Conservation (phyloP, 2,329 filamentous ascomycete genomes). For the Hymenoscyphus occultus region DNA sequence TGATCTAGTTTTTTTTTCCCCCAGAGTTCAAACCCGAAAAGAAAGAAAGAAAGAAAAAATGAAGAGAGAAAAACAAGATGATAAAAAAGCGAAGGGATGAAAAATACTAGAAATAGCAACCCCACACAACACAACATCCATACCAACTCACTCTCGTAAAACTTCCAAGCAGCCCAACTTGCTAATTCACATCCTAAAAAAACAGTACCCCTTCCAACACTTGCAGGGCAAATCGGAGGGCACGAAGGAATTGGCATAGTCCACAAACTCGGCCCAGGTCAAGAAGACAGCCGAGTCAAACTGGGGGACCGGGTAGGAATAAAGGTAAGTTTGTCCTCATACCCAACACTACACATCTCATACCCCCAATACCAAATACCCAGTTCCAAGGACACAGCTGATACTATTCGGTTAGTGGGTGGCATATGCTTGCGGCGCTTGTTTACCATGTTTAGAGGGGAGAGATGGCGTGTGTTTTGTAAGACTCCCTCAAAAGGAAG, state of each 20-base stretch:
- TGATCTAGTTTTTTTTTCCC: too few species aligned
- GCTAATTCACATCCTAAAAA: slow-evolving; percentile 41
- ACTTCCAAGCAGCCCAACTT: background rate
- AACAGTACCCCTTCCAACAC: slow-evolving; percentile 56
- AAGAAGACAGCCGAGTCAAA: slow-evolving; percentile 54
- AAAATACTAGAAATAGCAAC: too few species aligned
- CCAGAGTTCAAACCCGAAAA: too few species aligned
- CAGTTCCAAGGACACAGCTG: slow-evolving; percentile 6
- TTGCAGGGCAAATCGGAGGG: slow-evolving; percentile 61
- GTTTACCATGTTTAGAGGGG: slow-evolving; percentile 51
- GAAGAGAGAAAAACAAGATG: too few species aligned
- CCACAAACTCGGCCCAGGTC: slow-evolving; percentile 61
- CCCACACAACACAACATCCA: background rate
- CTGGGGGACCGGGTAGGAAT: slow-evolving; percentile 68
- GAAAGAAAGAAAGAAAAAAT: too few species aligned
- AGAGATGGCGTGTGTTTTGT: slow-evolving; percentile 65
- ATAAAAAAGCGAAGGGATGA: too few species aligned
- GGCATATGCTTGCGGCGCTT: slow-evolving; percentile 52
- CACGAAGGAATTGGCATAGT: slow-evolving; percentile 67
- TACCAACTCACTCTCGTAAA: background rate
- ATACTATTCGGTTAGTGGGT: slow-evolving; percentile 45
- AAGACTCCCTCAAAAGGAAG: slow-evolving; percentile 35
- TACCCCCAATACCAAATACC: background rate
- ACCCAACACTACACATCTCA: too few species aligned
- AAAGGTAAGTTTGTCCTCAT: slow-evolving; percentile 44